Percentiles rank a stretch among this genome's conserved stretches.
These are phyloP conservation scores for Pythium chondricola DNA, from an alignment of 352 stramenopile genomes.

Conservation along the genomic window DNA sequence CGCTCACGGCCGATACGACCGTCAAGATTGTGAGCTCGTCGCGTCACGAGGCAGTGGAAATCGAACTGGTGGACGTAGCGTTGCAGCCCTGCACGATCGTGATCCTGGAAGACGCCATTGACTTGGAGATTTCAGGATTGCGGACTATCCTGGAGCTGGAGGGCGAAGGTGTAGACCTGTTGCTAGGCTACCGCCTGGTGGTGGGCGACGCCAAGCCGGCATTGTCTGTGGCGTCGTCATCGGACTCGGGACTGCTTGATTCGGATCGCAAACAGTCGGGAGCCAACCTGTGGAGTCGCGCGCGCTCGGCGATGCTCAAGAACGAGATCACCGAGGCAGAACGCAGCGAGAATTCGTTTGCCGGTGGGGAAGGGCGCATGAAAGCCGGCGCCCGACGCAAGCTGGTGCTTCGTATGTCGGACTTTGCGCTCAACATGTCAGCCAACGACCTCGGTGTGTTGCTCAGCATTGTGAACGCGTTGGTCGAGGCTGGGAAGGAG, in stretches of 20 bases:
- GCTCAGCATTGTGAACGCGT: slow-evolving; percentile 56
- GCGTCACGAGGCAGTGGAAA: slow-evolving; percentile 57
- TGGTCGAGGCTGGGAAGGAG: slow-evolving; percentile 70
- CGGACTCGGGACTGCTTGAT: slow-evolving; percentile 12
- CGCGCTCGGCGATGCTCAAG: slow-evolving; percentile 40
- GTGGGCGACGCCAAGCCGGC: slow-evolving; percentile 32
- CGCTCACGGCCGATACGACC: slow-evolving; percentile 73
- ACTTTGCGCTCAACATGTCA: slow-evolving; percentile 81
- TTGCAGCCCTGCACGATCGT: slow-evolving; percentile 69
- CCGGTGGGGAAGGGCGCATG: slow-evolving; percentile 28
- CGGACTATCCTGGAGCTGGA: slow-evolving; percentile 81
- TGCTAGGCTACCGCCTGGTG: slow-evolving; percentile 63
- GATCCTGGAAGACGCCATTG: slow-evolving; percentile 57
- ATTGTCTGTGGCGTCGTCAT: background rate
- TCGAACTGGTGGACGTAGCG: slow-evolving; percentile 76
- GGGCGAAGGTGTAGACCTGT: slow-evolving; percentile 79
- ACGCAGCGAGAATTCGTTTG: slow-evolving; percentile 26
- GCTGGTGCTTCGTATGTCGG: slow-evolving; percentile 74
- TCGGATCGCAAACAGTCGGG: slow-evolving; percentile 11
- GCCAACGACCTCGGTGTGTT: slow-evolving; percentile 74
- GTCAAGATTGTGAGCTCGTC: slow-evolving; percentile 53
- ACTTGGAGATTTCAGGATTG: slow-evolving; percentile 63
- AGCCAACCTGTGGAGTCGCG: slow-evolving; percentile 49
- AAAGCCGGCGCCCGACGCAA: slow-evolving; percentile 55
- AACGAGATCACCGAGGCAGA: slow-evolving; percentile 60